phyloP scores from a whole-genome alignment of 345 rosid species.

The Luvunga scandens region DNA sequence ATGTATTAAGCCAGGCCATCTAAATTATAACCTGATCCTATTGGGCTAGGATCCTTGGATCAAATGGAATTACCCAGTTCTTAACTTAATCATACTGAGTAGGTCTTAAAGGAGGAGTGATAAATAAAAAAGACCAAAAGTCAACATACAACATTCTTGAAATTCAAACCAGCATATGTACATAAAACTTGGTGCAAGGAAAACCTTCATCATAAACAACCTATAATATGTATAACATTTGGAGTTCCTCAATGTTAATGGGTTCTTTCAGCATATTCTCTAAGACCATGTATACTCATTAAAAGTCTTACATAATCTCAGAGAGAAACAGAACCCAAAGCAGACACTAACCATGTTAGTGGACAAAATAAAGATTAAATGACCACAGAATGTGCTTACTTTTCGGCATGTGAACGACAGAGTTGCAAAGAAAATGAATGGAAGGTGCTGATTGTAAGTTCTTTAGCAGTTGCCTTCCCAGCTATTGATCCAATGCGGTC shows the following conservation, averaged over 20 bases:
- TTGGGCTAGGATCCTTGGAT: no score
- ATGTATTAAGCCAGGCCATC: background rate
- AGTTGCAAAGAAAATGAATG: conserved; percentile 94
- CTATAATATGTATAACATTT: background rate
- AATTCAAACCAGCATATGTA: no score
- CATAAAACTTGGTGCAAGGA: background rate
- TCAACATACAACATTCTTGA: background rate
- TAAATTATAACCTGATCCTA: background rate
- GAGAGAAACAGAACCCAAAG: conserved; percentile 10
- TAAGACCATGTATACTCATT: background rate
- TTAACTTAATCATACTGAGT: no score
- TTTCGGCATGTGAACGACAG: conserved; percentile 91
- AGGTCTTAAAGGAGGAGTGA: no score
- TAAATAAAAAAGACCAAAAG: background rate
- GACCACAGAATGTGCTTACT: conserved; percentile 43
- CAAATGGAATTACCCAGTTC: no score
- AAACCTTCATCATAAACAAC: background rate
- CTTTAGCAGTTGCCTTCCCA: conserved; percentile 80
- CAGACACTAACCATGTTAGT: background rate
- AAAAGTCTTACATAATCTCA: background rate
- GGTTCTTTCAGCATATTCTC: background rate
- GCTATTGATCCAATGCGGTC: conserved; percentile 73
- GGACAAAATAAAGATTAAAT: background rate
- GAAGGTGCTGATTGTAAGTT: conserved; percentile 83
- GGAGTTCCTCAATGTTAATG: background rate